Conservation (phyloP, 1,139 yeast species). For the Nadsonia commutata region DNA sequence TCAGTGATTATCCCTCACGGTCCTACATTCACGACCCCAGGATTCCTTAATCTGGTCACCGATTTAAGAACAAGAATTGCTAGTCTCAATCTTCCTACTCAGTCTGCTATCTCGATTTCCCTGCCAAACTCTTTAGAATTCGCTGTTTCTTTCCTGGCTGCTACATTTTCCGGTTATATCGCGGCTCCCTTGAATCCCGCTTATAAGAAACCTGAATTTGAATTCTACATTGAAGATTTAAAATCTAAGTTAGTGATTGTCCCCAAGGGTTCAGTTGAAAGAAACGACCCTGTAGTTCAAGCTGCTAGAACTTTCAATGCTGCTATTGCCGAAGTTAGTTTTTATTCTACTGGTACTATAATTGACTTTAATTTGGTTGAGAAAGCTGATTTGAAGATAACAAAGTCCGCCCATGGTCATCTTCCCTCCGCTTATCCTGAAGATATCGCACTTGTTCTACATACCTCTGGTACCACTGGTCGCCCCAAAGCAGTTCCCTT, state of each 20-base stretch:
- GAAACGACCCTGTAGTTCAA: conserved; percentile 29
- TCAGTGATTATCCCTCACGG: conserved; percentile 21
- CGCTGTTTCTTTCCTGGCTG: conserved; percentile 37
- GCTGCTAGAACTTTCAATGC: conserved; percentile 36
- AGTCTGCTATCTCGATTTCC: conserved; percentile 41
- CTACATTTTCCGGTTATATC: conserved; percentile 37
- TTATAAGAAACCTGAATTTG: conserved; percentile 44
- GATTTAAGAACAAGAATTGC: conserved; percentile 19
- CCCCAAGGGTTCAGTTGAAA: conserved; percentile 31
- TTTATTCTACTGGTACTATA: conserved; percentile 20
- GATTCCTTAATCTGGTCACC: conserved; percentile 15
- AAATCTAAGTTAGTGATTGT: conserved; percentile 41
- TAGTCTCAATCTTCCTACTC: conserved; percentile 19
- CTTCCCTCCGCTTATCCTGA: conserved; percentile 23
- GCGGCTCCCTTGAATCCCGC: conserved; percentile 55
- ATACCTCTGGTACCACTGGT: conserved; percentile 62
- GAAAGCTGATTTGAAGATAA: conserved; percentile 10
- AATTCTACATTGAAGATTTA: conserved; percentile 45
- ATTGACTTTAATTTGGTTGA: conserved; percentile 16
- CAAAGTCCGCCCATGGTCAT: conserved; percentile 1
- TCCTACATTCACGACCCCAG: conserved; percentile 17
- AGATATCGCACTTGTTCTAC: conserved; percentile 47
- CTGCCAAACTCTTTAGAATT: conserved; percentile 46
- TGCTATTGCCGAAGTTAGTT: conserved; percentile 37
- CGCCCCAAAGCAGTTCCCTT: conserved; percentile 59